Conservation (phyloP, 2,329 filamentous ascomycete species). For the Talaromyces funiculosus region DNA sequence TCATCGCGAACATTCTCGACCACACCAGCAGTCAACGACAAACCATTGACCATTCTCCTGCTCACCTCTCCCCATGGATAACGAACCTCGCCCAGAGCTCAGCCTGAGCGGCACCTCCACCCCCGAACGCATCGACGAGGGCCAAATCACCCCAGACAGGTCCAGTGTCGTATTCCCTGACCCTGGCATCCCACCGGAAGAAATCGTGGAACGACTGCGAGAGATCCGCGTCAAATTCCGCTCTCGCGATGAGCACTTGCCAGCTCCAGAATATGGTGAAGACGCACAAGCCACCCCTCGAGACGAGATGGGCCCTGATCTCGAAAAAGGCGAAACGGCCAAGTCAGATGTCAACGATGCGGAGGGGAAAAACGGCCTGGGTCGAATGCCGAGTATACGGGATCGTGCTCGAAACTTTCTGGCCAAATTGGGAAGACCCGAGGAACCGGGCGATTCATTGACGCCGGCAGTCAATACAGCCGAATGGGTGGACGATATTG, state of each 20-base stretch:
- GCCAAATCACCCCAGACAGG: constrained; percentile 12
- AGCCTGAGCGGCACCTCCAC: neutral
- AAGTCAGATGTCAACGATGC: constrained; percentile 7
- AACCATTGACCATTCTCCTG: neutral
- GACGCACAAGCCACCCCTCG: neutral
- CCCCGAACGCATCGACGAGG: neutral
- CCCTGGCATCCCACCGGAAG: constrained; percentile 11
- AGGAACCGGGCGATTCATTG: constrained; percentile 15
- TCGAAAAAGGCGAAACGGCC: constrained; percentile 13
- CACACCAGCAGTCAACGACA: neutral
- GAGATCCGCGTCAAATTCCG: constrained; percentile 13
- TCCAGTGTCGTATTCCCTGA: constrained; percentile 14
- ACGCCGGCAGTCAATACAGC: constrained; percentile 2
- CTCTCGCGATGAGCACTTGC: constrained; percentile 12
- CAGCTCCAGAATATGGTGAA: constrained; percentile 10
- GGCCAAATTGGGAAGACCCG: constrained; percentile 12
- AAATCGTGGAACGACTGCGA: constrained; percentile 11
- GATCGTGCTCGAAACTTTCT: constrained; percentile 14
- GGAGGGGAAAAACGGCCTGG: constrained; percentile 8
- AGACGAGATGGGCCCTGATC: constrained; percentile 5
- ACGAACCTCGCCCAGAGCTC: neutral
- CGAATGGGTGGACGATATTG: constrained; percentile 9
- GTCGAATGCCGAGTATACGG: neutral
- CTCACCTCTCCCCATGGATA: neutral
- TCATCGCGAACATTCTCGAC: neutral